Evolutionary conservation across 306 rosid species (phyloP).

Genomic region (Malus orientalis): DNA sequence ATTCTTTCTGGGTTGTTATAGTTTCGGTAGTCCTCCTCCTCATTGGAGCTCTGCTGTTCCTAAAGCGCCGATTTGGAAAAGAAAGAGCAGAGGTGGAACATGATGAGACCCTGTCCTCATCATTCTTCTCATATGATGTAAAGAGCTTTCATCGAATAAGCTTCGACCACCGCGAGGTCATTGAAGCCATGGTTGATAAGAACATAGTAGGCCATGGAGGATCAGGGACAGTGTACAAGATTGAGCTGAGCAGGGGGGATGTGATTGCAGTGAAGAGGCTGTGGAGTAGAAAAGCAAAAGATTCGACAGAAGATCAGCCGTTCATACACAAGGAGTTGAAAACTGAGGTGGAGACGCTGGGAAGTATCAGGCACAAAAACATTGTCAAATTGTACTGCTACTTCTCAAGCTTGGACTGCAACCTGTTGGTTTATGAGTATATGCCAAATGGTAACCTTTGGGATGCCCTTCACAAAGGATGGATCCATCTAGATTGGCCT

Average conservation of each 20-base stretch:
- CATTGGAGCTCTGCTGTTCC: conserved; percentile 49
- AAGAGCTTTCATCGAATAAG: conserved; percentile 78
- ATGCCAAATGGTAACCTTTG: conserved; percentile 92
- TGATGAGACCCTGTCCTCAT: conserved; percentile 59
- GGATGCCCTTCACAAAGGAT: conserved; percentile 83
- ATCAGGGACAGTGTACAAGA: conserved; percentile 86
- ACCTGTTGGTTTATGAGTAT: conserved; percentile 75
- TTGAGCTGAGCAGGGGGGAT: conserved; percentile 63
- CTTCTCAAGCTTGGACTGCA: conserved; percentile 67
- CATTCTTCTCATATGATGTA: conserved; percentile 62
- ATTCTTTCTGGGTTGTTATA: conserved; percentile 71
- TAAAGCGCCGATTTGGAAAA: conserved; percentile 51
- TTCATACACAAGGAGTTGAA: conserved; percentile 50
- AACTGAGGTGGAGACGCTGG: conserved; percentile 89
- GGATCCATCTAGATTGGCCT: conserved; percentile 77
- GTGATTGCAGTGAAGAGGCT: conserved; percentile 73
- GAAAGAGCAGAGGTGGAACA: conserved; percentile 48
- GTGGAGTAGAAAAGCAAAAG: conserved; percentile 50
- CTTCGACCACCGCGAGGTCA: conserved; percentile 65
- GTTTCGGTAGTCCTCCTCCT: conserved; percentile 53
- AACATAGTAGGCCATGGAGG: conserved; percentile 90
- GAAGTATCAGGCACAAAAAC: conserved; percentile 86
- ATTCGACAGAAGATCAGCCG: conserved; percentile 41
- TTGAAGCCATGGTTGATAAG: conserved; percentile 69
- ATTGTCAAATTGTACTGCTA: conserved; percentile 81